phyloP scores from a whole-genome alignment of 768 basidiomycete species.

The Mycena kentingensis region DNA sequence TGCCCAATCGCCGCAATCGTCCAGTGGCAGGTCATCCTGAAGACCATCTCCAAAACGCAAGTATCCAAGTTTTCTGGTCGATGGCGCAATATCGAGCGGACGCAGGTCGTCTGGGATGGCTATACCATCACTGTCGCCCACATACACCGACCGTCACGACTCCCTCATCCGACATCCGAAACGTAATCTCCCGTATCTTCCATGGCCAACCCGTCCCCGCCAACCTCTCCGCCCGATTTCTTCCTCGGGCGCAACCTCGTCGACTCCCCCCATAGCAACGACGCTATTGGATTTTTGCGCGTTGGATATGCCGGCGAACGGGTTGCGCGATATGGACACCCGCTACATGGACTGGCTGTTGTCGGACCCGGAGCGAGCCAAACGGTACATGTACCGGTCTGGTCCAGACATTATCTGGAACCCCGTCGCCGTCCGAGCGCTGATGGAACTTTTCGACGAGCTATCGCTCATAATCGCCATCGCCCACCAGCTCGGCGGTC shows the following conservation, averaged over 20 bases:
- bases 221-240: slow-evolving; percentile 1
- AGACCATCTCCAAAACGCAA: slow-evolving; percentile 3
- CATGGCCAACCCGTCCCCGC: slow-evolving; percentile 1
- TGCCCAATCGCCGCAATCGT: slow-evolving; percentile 3
- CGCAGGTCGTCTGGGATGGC: slow-evolving; percentile 9
- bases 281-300: slow-evolving; percentile 2
- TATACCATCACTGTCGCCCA: not conserved
- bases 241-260: not conserved
- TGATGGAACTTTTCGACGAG: slow-evolving; percentile 2
- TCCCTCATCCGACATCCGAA: slow-evolving; percentile 1
- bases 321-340: not conserved
- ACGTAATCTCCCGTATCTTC: not conserved
- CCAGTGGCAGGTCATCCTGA: slow-evolving; percentile 5
- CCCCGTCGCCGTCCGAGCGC: not conserved
- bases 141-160: not conserved
- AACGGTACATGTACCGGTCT: not conserved
- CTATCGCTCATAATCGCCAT: not conserved
- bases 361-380: not conserved
- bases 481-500: not conserved
- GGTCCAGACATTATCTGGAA: slow-evolving; percentile 1
- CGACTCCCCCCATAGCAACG: slow-evolving; percentile 1
- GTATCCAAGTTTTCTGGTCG: not conserved
- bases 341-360: slow-evolving; percentile 2
- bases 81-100: not conserved
- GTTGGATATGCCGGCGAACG: slow-evolving; percentile 1